These are phyloP conservation scores for Candida silvatica DNA, from an alignment of 805 yeast genomes.

Conservation along the genomic window DNA sequence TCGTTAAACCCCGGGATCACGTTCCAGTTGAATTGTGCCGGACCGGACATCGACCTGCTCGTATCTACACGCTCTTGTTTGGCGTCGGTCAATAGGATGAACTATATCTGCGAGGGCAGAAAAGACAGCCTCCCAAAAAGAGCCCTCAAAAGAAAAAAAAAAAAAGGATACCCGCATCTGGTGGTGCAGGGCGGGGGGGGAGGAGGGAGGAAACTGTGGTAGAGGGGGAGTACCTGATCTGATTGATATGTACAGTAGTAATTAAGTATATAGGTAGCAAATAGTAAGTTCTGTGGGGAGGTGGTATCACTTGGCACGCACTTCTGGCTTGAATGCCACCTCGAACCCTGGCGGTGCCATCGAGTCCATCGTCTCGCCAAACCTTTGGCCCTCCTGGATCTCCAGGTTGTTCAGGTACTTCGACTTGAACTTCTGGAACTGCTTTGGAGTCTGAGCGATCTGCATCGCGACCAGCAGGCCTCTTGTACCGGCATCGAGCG, in stretches of 20 bases:
- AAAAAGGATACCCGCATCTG: not conserved
- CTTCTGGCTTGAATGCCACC: not conserved
- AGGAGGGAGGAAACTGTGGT: not conserved
- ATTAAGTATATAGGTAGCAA: too few relatives aligned
- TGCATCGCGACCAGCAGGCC: conserved; percentile 22
- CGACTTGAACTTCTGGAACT: conserved; percentile 20
- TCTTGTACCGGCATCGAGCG: conserved; percentile 14
- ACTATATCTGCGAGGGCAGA: too few relatives aligned
- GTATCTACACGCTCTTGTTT: too few relatives aligned
- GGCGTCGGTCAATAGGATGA: too few relatives aligned
- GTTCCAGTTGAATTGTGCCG: conserved; percentile 14
- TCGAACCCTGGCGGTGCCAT: not conserved
- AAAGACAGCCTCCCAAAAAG: too few relatives aligned
- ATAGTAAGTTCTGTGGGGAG: too few relatives aligned
- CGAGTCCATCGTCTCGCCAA: conserved; percentile 5
- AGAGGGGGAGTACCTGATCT: too few relatives aligned
- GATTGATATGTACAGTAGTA: too few relatives aligned
- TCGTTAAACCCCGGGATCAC: conserved; percentile 17
- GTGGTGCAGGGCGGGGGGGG: not conserved
- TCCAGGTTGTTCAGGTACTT: conserved; percentile 12
- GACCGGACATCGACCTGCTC: conserved; percentile 11
- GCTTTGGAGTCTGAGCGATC: conserved; percentile 17
- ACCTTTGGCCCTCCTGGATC: conserved; percentile 8
- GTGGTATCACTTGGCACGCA: too few relatives aligned
- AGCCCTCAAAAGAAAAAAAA: not conserved